Conservation (phyloP, 495 filamentous ascomycete species). For the Daldinia concentrica region DNA sequence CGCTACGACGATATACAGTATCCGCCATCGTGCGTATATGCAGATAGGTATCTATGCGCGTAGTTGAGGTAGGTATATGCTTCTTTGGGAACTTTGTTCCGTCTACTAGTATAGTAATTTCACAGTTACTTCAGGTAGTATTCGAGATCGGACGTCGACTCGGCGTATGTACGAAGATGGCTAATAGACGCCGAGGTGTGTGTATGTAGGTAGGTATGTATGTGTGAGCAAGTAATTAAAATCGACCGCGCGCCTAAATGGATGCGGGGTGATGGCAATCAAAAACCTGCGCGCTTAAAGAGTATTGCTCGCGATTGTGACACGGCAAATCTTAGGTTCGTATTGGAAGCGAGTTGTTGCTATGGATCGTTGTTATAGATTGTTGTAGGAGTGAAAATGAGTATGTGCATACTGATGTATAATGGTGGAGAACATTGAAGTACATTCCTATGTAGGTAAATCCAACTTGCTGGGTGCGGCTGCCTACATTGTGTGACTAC, state of each 20-base stretch:
- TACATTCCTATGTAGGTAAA: background rate
- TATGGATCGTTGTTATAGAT: too few species aligned
- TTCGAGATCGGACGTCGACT: background rate
- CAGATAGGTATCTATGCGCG: background rate
- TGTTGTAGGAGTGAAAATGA: background rate
- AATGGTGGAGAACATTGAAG: background rate
- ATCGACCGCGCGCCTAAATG: slow-evolving; percentile 35
- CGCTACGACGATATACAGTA: slow-evolving; percentile 45
- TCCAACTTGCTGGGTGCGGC: slow-evolving; percentile 16
- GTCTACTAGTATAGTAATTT: background rate
- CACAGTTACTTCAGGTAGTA: background rate
- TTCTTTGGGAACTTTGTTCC: background rate
- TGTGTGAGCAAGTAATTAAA: slow-evolving; percentile 12
- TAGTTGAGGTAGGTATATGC: background rate
- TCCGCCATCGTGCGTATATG: slow-evolving; percentile 30
- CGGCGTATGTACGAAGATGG: background rate
- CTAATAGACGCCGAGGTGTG: background rate
- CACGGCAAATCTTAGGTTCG: background rate
- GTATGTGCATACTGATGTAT: too few species aligned
- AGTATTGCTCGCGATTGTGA: background rate
- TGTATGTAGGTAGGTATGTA: background rate
- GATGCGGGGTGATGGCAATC: slow-evolving; percentile 15
- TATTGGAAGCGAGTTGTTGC: background rate
- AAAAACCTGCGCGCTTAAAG: background rate
- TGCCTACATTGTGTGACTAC: slow-evolving; percentile 14